phyloP scores from a whole-genome alignment of 768 basidiomycete genomes.

The Boletus vinaceobasis region DNA sequence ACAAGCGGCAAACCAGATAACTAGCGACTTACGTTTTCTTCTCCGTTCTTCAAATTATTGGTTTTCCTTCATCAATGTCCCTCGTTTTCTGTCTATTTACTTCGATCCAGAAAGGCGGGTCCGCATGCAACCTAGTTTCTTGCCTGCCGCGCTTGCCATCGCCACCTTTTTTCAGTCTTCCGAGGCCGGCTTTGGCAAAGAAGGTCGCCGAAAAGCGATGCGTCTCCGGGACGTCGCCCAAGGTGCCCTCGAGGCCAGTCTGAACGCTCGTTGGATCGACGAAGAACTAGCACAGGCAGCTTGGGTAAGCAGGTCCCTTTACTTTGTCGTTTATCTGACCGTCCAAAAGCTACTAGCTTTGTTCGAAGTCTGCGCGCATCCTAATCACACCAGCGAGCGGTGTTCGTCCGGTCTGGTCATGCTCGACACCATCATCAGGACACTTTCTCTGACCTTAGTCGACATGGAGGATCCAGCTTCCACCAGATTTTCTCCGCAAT shows the following conservation, averaged over 20 bases:
- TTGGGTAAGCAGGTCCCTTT: conserved; percentile 49
- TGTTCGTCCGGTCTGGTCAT: conserved; percentile 54
- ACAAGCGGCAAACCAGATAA: conserved; percentile 42
- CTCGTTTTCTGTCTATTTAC: conserved; percentile 60
- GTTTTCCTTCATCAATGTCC: conserved; percentile 73
- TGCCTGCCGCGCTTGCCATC: conserved; percentile 60
- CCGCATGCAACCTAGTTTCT: conserved; percentile 63
- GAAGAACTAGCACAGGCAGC: conserved; percentile 72
- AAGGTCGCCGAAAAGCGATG: conserved; percentile 55
- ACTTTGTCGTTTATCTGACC: conserved; percentile 7
- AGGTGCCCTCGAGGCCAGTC: conserved; percentile 64
- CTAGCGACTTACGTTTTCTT: conserved; percentile 58
- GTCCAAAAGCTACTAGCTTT: conserved; percentile 56
- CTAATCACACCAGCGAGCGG: conserved; percentile 51
- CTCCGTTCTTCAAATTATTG: conserved; percentile 66
- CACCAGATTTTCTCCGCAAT: conserved; percentile 45
- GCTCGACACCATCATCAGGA: conserved; percentile 67
- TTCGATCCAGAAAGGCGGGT: conserved; percentile 52
- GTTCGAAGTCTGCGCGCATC: conserved; percentile 72
- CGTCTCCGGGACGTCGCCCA: conserved; percentile 66
- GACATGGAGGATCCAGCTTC: conserved; percentile 55
- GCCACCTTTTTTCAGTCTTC: conserved; percentile 71
- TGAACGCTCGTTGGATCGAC: conserved; percentile 69
- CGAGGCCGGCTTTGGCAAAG: conserved; percentile 48
- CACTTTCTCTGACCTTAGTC: conserved; percentile 54